phyloP scores from a whole-genome alignment of 208 protist species.

The Crithidia bombi region DNA sequence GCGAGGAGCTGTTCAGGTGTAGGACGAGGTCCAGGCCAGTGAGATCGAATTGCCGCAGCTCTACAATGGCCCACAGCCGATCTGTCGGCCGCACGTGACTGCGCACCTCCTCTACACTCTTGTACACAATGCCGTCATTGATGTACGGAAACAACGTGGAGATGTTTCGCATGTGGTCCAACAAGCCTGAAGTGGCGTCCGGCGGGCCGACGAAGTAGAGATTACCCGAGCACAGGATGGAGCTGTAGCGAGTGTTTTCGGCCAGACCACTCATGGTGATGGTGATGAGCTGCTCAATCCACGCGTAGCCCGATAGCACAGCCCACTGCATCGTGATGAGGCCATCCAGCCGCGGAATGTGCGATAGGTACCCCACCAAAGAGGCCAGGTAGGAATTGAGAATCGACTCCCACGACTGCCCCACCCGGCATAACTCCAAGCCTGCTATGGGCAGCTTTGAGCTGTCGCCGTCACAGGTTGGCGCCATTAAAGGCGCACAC shows the following conservation, averaged over 20 bases:
- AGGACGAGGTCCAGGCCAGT: constrained; percentile 28
- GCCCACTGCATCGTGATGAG: constrained; percentile 71
- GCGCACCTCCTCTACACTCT: constrained; percentile 11
- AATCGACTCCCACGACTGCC: not conserved
- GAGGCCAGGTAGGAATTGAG: no score
- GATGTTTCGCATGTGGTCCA: not conserved
- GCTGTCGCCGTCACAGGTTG: no score
- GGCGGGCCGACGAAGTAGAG: constrained; percentile 8
- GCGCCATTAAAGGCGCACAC: not conserved
- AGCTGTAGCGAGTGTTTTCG: constrained; percentile 25
- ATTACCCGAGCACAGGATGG: not conserved
- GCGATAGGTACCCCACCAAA: no score
- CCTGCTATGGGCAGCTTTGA: no score
- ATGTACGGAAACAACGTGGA: not conserved
- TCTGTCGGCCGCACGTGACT: constrained; percentile 24
- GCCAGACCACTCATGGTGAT: constrained; percentile 25
- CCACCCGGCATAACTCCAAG: not conserved
- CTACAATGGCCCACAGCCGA: constrained; percentile 22
- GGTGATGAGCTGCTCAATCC: constrained; percentile 8
- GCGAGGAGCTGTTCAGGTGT: constrained; percentile 33
- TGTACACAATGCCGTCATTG: not conserved
- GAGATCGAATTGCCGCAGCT: constrained; percentile 10
- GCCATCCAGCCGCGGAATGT: no score
- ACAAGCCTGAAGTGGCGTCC: not conserved
- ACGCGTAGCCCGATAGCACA: constrained; percentile 32